Percentiles rank a stretch among this genome's conserved stretches.
phyloP scores from a whole-genome alignment of 78 protist species.

The Andalucia godoyi region DNA sequence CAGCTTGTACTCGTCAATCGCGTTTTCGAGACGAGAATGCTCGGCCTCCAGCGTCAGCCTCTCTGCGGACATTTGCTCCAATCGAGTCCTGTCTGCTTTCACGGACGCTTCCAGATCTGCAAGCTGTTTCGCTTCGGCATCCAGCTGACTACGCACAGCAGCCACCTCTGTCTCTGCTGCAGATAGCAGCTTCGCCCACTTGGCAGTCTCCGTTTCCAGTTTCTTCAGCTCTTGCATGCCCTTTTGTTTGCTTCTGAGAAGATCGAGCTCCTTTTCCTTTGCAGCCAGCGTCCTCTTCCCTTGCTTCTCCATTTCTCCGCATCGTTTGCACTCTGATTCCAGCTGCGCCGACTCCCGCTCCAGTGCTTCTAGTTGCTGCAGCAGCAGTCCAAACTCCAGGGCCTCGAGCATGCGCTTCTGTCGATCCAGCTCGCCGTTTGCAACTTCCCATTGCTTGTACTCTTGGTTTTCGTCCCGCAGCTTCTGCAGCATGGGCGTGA shows the following conservation, averaged over 20 bases:
- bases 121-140: no score
- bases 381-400: conserved; percentile 24
- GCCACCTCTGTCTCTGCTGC: no score
- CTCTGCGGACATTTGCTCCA: no score
- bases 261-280: background rate
- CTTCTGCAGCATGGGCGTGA: conserved; percentile 83
- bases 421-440: conserved; percentile 42
- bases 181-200: no score
- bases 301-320: background rate
- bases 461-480: conserved; percentile 57
- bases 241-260: background rate
- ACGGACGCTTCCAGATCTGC: no score
- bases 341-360: background rate
- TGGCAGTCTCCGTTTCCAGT: background rate
- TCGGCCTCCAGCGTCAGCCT: no score
- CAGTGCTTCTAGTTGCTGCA: background rate
- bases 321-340: background rate
- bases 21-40: no score
- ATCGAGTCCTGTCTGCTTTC: no score
- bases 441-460: conserved; percentile 53
- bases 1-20: no score
- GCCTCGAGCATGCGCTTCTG: conserved; percentile 52
- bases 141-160: no score
- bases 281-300: conserved; percentile 1
- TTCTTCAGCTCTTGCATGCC: background rate